phyloP scores from a whole-genome alignment of 2,329 filamentous ascomycete species.

The Trichoderma asperellum region DNA sequence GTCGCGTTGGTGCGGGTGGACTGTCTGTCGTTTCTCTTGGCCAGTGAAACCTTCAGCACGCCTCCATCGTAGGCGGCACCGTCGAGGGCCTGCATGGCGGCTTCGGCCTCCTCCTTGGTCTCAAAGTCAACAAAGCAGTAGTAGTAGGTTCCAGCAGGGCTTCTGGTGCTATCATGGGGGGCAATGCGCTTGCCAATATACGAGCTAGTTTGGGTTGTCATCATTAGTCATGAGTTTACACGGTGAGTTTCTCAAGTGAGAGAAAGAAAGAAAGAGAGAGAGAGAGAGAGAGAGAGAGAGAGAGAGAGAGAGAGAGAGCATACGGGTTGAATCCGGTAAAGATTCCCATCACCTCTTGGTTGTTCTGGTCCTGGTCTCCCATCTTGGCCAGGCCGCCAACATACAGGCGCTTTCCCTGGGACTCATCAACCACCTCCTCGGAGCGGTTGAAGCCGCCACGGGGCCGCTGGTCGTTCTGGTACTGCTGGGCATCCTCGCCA shows the following conservation, averaged over 20 bases:
- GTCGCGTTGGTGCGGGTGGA: conserved; percentile 3
- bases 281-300: conserved; percentile 32
- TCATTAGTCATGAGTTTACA: background rate
- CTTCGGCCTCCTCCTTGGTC: conserved; percentile 56
- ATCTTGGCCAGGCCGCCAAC: conserved; percentile 56
- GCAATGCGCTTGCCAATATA: conserved; percentile 58
- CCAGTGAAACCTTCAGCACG: conserved; percentile 31
- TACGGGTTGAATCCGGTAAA: conserved; percentile 50
- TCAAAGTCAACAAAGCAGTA: conserved; percentile 69
- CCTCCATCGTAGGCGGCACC: conserved; percentile 35
- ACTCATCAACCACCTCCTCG: conserved; percentile 36
- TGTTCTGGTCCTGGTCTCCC: conserved; percentile 52
- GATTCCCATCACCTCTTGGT: conserved; percentile 50
- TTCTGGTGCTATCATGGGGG: conserved; percentile 58
- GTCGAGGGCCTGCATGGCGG: conserved; percentile 47
- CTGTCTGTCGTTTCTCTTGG: conserved; percentile 26
- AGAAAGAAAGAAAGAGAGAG: background rate
- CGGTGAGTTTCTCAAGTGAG: background rate
- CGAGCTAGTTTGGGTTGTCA: conserved; percentile 30
- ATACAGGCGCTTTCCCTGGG: conserved; percentile 49
- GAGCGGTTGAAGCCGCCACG: conserved; percentile 40
- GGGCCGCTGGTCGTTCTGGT: conserved; percentile 35
- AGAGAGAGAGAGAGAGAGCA: conserved; percentile 34
- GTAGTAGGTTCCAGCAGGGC: conserved; percentile 60
- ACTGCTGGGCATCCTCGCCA: conserved; percentile 29